Evolutionary conservation across 2,329 filamentous ascomycete species (phyloP).

Genomic region (Scedosporium boydii): DNA sequence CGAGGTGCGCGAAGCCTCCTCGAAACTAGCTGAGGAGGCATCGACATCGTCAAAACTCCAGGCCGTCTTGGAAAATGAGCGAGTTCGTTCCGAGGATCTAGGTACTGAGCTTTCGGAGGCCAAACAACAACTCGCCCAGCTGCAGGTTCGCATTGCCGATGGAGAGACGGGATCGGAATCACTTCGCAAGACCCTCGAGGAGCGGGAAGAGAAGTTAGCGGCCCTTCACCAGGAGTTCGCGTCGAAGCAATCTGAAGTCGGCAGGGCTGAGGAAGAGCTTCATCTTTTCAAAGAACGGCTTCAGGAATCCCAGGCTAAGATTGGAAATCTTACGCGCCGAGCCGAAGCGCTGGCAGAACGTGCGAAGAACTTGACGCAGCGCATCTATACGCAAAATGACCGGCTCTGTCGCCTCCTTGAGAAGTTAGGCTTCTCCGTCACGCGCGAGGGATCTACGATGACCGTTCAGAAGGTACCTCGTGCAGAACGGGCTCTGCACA

Average conservation of each 20-base stretch:
- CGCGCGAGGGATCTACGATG: conserved; percentile 63
- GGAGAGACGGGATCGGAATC: conserved; percentile 78
- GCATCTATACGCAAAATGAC: conserved; percentile 75
- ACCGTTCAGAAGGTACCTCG: conserved; percentile 62
- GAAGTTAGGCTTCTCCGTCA: conserved; percentile 74
- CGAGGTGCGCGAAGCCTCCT: conserved; percentile 45
- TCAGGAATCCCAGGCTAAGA: conserved; percentile 40
- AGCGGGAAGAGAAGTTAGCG: conserved; percentile 63
- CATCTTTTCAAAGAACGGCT: conserved; percentile 58
- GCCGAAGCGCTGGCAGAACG: conserved; percentile 62
- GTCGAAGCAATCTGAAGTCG: conserved; percentile 65
- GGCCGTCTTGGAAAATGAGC: conserved; percentile 43
- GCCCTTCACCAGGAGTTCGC: conserved; percentile 62
- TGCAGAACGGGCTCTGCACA: conserved; percentile 42
- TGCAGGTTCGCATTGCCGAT: conserved; percentile 66
- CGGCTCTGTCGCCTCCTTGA: conserved; percentile 77
- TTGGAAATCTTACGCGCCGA: conserved; percentile 41
- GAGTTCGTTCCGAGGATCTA: conserved; percentile 42
- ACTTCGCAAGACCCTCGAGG: conserved; percentile 63
- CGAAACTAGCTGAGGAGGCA: conserved; percentile 43
- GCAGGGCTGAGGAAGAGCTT: conserved; percentile 67
- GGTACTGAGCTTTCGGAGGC: conserved; percentile 53
- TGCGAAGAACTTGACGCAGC: conserved; percentile 75
- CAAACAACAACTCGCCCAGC: conserved; percentile 56
- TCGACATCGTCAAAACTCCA: conserved; percentile 39